Base-by-base conservation (phyloP, 805 yeast genomes). In the Spencermartinsiella europaea region DNA sequence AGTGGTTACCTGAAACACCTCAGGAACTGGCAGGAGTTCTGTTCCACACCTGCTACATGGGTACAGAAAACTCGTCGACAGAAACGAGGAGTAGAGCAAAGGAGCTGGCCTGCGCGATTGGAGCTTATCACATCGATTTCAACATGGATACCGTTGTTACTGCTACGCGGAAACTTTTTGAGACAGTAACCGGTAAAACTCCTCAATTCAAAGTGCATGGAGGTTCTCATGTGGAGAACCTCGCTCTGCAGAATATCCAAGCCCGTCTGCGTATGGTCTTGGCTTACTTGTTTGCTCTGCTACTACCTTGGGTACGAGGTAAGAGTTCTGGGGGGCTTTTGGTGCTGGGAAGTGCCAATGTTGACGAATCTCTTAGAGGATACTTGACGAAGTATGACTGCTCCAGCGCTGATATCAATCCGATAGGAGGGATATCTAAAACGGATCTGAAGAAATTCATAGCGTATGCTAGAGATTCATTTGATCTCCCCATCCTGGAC, bases 361-460 rank as follows among this genome's bases (percentile, higher is more conserved):
- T 93, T 12, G 99, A 93, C 66, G 99, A 93, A 64, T 89, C 96
- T 58, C 70, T 93, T 49, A 74, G 99, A 50, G 99, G 99, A 0
- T 93, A 93, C 60, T 72, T 93, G 60, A 93, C 99, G 7, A 93
- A 93, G 63, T 93, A 93, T 66, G 99, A 93, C 65, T 89, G 97
- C 65, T 90, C 98, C 2, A 82, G 95, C 15, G 99, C 99, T 1
- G 99, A 93, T 68, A 79, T 93, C 50, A 93, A 93, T 62, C 99
- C 99, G 21, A 95, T 93, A 55, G 99, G 99, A n/a, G 96, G 97
- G 31, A 87, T 93, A 37, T 91, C 99, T 14, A 93, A 93, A 63
- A 88, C 89, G 0, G 99, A 95, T 61, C 71, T 93, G 62, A 89
- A 87, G 62, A 73, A 77, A 44, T 93, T 95, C 59, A 93, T 93